Evolutionary conservation across 768 basidiomycete species (phyloP), one percentile per base, ranked within the genome.

Genomic region (Mycena rebaudengoi): DNA sequence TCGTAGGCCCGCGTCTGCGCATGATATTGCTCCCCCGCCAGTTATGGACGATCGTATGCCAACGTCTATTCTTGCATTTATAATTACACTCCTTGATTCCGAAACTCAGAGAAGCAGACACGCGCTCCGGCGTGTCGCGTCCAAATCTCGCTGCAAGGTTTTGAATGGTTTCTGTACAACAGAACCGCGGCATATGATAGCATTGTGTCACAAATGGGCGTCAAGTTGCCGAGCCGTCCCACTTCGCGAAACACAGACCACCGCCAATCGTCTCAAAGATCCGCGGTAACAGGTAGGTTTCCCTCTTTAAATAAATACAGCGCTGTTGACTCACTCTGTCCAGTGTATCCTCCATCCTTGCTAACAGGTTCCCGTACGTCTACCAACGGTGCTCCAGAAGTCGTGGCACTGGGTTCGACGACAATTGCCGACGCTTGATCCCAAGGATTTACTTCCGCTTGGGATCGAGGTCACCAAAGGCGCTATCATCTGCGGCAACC

Each of bases 111-210:
- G 40, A 78, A 82, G 67, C 72, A 73, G 44, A 69, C 74, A 1
- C 62, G 73, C 14, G 71, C 84, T 23, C 81, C 86, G 60, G 86
- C 91, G 14, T 97, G 95, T 70, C 90, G 97, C 37, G 86, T 98
- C 29, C 89, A 92, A 56, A 72, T 96, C 28, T 88, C 88, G 7
- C 69, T 93, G 4, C 88, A 96, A 68, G 97, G 97, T 18, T 82
- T 96, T 43, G 96, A 99, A 74, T 96, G 94, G 90, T 94, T 94
- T 74, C 70, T 99, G 40, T 98, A 94, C 77, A 99, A 98, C 77
- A 83, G 89, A 48, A 96, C 94, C 4, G 86, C 93, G 4, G 89
- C 95, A 4, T 98, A 91, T 76, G 95, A 99, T 71, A 84, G 87
- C 54, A 95, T 99, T 53, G 78, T 97, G 20, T 84, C 91, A 12